A percentile compares a stretch with the other conserved stretches of the same genome.
Evolutionary conservation across 1,139 yeast species (phyloP).

Genomic region (Kodamaea anthophila): DNA sequence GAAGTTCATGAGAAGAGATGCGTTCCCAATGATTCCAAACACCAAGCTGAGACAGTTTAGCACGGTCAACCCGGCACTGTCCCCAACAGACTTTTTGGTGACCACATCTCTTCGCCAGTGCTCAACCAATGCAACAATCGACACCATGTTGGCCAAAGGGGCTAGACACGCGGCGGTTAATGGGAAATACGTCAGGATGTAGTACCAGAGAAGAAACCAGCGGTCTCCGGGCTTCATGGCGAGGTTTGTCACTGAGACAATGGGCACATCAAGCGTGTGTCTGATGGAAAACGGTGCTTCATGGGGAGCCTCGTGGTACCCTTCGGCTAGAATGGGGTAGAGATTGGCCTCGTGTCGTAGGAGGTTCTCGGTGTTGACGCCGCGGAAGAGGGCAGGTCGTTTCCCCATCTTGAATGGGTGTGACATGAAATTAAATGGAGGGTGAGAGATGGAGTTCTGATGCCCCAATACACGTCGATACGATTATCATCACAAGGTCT

Average conservation of each 20-base stretch:
- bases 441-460: too few species aligned
- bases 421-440: too few species aligned
- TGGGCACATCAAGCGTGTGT: constrained; percentile 28
- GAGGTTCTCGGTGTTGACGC: constrained; percentile 4
- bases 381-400: constrained; percentile 7
- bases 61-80: constrained; percentile 41
- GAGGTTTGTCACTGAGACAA: constrained; percentile 25
- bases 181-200: constrained; percentile 62
- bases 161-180: constrained; percentile 71
- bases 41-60: constrained; percentile 58
- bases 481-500: too few species aligned
- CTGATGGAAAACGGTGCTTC: constrained; percentile 18
- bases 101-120: constrained; percentile 48
- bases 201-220: constrained; percentile 51
- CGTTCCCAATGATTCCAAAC: constrained; percentile 61
- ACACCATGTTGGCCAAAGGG: constrained; percentile 68
- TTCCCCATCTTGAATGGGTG: too few species aligned
- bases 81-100: constrained; percentile 19
- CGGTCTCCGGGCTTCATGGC: constrained; percentile 42
- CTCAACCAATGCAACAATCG: constrained; percentile 66
- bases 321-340: constrained; percentile 5
- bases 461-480: too few species aligned
- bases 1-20: constrained; percentile 62
- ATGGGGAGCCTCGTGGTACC: constrained; percentile 9
- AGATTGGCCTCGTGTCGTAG: constrained; percentile 5